phyloP scores from a whole-genome alignment of 1,284 basidiomycete genomes.

The Ceratobasidium papillatum region DNA sequence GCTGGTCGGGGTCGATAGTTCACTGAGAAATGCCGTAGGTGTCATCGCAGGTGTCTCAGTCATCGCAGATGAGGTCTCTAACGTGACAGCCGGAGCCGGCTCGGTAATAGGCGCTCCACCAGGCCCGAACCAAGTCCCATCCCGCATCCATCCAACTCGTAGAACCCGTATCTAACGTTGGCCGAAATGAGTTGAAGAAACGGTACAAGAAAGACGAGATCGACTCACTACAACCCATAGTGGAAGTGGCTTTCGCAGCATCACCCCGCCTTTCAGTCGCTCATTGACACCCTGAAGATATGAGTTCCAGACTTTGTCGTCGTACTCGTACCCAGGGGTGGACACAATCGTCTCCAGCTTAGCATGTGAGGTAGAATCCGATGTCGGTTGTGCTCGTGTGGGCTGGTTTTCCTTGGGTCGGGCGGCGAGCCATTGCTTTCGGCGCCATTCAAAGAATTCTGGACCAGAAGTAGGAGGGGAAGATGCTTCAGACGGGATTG shows the following conservation, averaged over 20 bases:
- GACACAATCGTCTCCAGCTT: conserved; percentile 40
- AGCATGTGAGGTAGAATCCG: conserved; percentile 35
- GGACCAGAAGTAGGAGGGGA: conserved; percentile 29
- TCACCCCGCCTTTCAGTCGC: conserved; percentile 42
- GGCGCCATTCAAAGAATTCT: conserved; percentile 31
- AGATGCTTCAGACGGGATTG: background rate
- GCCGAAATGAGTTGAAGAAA: background rate
- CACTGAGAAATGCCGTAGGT: conserved; percentile 17
- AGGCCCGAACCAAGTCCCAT: conserved; percentile 44
- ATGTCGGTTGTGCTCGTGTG: background rate
- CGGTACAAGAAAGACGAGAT: background rate
- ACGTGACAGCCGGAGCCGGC: background rate
- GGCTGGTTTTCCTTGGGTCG: conserved; percentile 4
- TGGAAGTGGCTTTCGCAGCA: conserved; percentile 42
- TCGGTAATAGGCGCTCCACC: background rate
- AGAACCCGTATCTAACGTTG: conserved; percentile 42
- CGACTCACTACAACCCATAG: conserved; percentile 43
- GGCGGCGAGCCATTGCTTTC: conserved; percentile 19
- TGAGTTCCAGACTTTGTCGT: conserved; percentile 42
- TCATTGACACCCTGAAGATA: conserved; percentile 43
- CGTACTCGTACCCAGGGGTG: conserved; percentile 42
- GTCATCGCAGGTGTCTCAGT: conserved; percentile 26
- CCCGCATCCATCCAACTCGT: conserved; percentile 44
- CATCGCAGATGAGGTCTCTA: conserved; percentile 35
- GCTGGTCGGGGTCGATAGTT: background rate